A percentile compares a stretch with the other conserved stretches of the same genome.
Conservation (phyloP, 192 early-diverging fungal genomes). For the Backusella liffmaniae region DNA sequence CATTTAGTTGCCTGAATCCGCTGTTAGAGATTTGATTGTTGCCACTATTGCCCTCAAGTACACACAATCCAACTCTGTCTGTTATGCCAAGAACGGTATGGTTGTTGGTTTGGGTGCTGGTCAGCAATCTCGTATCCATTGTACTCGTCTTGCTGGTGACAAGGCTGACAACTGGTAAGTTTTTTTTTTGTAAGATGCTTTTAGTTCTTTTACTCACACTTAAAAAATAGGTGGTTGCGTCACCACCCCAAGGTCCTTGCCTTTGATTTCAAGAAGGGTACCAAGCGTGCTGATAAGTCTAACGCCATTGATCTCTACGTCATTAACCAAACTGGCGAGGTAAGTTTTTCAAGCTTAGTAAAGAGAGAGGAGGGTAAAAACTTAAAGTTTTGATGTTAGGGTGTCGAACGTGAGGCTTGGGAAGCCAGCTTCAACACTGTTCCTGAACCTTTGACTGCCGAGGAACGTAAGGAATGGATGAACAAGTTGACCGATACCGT, state of each 20-base stretch:
- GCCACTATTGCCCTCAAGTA: conserved; percentile 99
- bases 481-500: conserved; percentile 69
- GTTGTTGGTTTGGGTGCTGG: conserved; percentile 96
- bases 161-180: conserved; percentile 94
- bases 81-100: conserved; percentile 98
- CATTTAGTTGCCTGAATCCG: conserved; percentile 55
- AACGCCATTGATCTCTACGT: conserved; percentile 98
- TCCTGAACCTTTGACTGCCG: conserved; percentile 75
- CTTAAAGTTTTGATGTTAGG: conserved; percentile 22
- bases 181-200: neutral
- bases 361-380: too few species aligned
- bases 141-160: conserved; percentile 97
- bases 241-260: conserved; percentile 94
- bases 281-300: conserved; percentile 94
- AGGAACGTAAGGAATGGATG: conserved; percentile 80
- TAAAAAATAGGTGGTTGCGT: conserved; percentile 67
- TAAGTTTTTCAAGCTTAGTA: conserved; percentile 8
- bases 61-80: conserved; percentile 99
- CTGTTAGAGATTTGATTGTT: conserved; percentile 86
- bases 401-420: conserved; percentile 71
- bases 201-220: neutral
- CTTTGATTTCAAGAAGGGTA: conserved; percentile 81
- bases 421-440: conserved; percentile 76
- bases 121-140: conserved; percentile 98
- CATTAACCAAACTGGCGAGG: conserved; percentile 82